A percentile compares a stretch with the other conserved stretches of the same genome.
phyloP scores from a whole-genome alignment of 2,329 filamentous ascomycete genomes.

The Alternaria rosae region DNA sequence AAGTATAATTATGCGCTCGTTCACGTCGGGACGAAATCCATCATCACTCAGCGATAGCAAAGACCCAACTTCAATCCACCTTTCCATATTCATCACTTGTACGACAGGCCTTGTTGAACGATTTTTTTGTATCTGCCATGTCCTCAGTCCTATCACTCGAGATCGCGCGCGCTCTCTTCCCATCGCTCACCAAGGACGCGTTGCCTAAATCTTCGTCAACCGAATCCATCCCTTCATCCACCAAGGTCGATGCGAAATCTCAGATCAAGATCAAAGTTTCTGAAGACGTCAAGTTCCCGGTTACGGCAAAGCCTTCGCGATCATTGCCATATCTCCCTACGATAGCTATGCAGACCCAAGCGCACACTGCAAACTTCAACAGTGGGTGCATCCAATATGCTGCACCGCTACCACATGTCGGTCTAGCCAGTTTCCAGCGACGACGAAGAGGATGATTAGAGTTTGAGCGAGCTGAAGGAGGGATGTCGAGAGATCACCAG shows the following conservation, averaged over 20 bases:
- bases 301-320: background rate
- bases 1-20: background rate
- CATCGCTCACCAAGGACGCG: background rate
- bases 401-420: conserved; percentile 1
- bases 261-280: conserved; percentile 1
- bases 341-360: background rate
- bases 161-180: background rate
- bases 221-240: too few species aligned
- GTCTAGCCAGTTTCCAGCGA: background rate
- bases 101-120: background rate
- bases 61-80: background rate
- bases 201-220: background rate
- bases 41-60: background rate
- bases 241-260: background rate
- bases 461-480: background rate
- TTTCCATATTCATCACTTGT: too few species aligned
- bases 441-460: background rate
- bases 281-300: conserved; percentile 6
- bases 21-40: background rate
- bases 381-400: background rate
- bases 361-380: background rate
- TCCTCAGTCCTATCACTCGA: background rate
- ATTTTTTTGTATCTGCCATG: background rate
- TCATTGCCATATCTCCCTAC: background rate
- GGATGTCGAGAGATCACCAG: background rate